phyloP scores from a whole-genome alignment of 495 filamentous ascomycete species.

The Rusavskia elegans region DNA sequence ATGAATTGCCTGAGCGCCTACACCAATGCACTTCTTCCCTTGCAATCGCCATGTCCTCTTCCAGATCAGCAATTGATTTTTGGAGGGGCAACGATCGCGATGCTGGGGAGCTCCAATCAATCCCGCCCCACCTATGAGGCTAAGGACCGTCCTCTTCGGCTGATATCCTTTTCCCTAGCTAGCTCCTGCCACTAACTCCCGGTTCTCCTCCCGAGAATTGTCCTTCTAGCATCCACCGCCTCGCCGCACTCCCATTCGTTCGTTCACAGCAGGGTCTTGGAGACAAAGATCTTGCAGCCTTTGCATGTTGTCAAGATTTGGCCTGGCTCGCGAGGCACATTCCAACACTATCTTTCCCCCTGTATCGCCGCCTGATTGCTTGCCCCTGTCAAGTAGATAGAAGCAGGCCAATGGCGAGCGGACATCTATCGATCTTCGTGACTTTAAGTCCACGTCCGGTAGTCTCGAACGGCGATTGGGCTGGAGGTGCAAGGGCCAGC shows the following conservation, averaged over 20 bases:
- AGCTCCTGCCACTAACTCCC: not conserved
- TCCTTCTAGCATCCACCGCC: not conserved
- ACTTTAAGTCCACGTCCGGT: not conserved
- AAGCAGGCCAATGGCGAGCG: not conserved
- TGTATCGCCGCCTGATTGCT: not conserved
- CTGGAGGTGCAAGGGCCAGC: not conserved
- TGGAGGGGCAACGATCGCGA: not conserved
- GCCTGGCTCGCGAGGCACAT: not conserved
- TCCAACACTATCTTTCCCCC: not conserved
- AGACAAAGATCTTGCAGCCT: not conserved
- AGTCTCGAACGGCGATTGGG: not conserved
- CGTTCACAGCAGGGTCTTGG: too few relatives aligned
- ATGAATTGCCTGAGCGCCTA: too few relatives aligned
- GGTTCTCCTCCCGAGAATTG: not conserved
- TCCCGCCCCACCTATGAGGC: not conserved
- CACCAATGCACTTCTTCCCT: too few relatives aligned
- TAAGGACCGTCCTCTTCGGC: not conserved
- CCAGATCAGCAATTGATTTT: too few relatives aligned
- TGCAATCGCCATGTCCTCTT: too few relatives aligned
- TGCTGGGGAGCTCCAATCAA: not conserved
- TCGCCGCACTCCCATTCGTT: not conserved
- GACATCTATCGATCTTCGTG: too few relatives aligned
- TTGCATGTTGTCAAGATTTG: not conserved
- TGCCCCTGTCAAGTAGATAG: not conserved
- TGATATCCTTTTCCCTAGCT: not conserved